A percentile compares a stretch with the other conserved stretches of the same genome.
These are phyloP conservation scores for Strigomonas culicis DNA, from an alignment of 208 protist species.

Conservation along the genomic window DNA sequence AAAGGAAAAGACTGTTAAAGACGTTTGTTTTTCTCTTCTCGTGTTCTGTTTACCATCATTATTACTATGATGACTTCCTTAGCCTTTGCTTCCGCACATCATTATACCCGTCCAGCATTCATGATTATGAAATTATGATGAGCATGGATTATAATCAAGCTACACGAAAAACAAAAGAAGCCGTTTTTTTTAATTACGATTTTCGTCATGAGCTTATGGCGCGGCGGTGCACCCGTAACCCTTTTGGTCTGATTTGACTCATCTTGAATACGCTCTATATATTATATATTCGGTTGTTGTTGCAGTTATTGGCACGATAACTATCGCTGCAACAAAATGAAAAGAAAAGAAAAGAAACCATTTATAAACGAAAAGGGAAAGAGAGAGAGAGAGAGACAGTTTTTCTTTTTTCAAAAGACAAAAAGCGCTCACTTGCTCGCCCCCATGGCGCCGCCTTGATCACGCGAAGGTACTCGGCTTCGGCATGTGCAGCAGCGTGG, in stretches of 20 bases:
- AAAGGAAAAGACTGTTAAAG: neutral
- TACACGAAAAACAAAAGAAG: too few species aligned
- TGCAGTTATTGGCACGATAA: too few species aligned
- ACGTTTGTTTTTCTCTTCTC: neutral
- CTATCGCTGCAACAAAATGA: too few species aligned
- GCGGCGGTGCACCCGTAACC: too few species aligned
- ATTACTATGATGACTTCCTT: neutral
- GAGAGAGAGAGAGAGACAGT: slow-evolving; percentile 9
- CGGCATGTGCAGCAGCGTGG: slow-evolving; percentile 87
- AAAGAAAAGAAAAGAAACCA: slow-evolving; percentile 12
- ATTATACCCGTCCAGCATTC: too few species aligned
- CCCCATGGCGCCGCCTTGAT: slow-evolving; percentile 15
- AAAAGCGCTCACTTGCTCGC: slow-evolving; percentile 3
- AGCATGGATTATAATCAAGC: too few species aligned
- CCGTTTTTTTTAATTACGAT: too few species aligned
- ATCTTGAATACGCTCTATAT: too few species aligned
- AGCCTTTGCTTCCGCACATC: neutral
- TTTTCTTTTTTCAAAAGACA: neutral
- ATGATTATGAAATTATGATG: neutral
- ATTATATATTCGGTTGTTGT: too few species aligned
- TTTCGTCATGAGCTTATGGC: too few species aligned
- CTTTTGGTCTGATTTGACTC: too few species aligned
- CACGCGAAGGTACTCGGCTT: slow-evolving; percentile 20
- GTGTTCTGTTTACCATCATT: neutral
- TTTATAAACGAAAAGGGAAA: slow-evolving; percentile 4